Base-by-base conservation (phyloP, 1,139 yeast species). In the Yamadazyma blattariae region DNA sequence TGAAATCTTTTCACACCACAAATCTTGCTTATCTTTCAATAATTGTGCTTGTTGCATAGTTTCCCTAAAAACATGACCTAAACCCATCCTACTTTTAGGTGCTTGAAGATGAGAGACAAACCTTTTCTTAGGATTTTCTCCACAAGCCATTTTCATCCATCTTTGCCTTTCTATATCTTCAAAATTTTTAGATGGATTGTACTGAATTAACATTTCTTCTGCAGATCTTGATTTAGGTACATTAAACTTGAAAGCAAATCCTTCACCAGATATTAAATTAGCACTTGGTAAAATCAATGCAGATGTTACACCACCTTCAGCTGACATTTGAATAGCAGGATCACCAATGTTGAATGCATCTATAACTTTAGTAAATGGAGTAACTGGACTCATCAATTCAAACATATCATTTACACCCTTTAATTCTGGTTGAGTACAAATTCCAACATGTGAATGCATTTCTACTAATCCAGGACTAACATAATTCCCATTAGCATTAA, bases 91-190 rank as follows among this genome's bases (percentile, higher is more conserved):
- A 25, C 31, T 30, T 16, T 35, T 35, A 6, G 38, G 36, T n/a
- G 36, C 38, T 12, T 32, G 33, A 10, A 32, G 30, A 11, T 36
- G 19, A 12, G 4, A 7, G 3, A 24, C 29, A 23, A 28, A 35
- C 19, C 38, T 19, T 28, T 35, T 35, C 21, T 35, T 35, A n/a
- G 38, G 38, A 14, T 35, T 35, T 16, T 35, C 38, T 24, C 38
- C 38, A 30, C 38, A 32, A 5, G 38, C 38, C 38, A 35, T 35
- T 21, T 35, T 35, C 36, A 35, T 35, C 38, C 38, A 35, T 16
- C 38, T 27, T 28, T 35, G 36, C 14, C 36, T 20, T 7, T 18
- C 29, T 4, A 24, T 3, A 13, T 29, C 26, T 16, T 30, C 36
- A 33, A 33, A 33, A n/a, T 6, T n/a, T 2, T 24, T 22, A 9